Evolutionary conservation across 257 asterid genomes (phyloP).

Genomic region (Gentiana dahurica): DNA sequence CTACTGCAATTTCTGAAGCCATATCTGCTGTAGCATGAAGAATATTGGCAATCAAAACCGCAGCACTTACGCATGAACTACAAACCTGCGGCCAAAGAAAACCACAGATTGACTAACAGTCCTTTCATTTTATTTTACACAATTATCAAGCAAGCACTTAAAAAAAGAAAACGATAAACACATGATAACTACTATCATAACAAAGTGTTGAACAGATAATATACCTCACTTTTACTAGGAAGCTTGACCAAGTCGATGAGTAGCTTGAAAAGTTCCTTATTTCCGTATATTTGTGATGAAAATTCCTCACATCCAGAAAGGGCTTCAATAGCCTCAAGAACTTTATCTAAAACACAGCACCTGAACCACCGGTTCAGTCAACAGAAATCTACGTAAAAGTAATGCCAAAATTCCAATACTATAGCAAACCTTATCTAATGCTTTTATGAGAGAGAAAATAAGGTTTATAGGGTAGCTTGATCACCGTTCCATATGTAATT

Average conservation of each 20-base stretch:
- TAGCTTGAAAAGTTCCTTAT: conserved; percentile 43
- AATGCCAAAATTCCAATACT: neutral
- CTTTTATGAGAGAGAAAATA: neutral
- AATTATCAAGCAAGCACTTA: too few species aligned
- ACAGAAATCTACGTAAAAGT: neutral
- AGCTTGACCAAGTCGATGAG: conserved; percentile 49
- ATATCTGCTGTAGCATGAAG: conserved; percentile 47
- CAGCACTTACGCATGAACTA: conserved; percentile 70
- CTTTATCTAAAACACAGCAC: conserved; percentile 52
- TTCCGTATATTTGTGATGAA: conserved; percentile 43
- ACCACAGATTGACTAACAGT: neutral
- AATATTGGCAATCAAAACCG: conserved; percentile 69
- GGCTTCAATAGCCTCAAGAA: conserved; percentile 76
- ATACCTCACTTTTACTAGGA: conserved; percentile 80
- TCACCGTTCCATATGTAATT: neutral
- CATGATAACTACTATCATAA: neutral
- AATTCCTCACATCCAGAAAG: conserved; percentile 56
- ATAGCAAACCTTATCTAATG: neutral
- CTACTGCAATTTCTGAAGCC: conserved; percentile 47
- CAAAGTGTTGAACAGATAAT: conserved; percentile 14
- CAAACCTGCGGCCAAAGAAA: conserved; percentile 43
- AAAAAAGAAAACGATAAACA: neutral
- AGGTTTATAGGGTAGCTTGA: neutral
- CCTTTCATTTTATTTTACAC: too few species aligned
- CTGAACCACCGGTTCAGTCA: conserved; percentile 24